Conservation (phyloP, 2,329 filamentous ascomycete species). For the Botryotinia narcissicola region DNA sequence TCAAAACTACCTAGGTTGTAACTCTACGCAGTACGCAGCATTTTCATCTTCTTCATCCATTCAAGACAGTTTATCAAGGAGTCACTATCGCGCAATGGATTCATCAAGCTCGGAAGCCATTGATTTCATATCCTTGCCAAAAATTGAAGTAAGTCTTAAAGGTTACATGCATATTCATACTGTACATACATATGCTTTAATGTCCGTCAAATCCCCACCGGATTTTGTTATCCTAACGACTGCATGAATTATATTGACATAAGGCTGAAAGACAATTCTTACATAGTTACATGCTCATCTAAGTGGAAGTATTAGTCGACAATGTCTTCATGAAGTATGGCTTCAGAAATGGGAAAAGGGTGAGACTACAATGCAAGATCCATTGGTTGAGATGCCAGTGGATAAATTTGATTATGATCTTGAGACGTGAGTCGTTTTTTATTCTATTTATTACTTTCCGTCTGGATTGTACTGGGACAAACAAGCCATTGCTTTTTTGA, state of each 20-base stretch:
- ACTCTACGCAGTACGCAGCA: not conserved
- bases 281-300: conserved; percentile 74
- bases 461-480: not conserved
- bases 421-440: conserved; percentile 53
- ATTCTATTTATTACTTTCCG: conserved; percentile 15
- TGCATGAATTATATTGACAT: conserved; percentile 22
- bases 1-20: not conserved
- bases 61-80: not conserved
- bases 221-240: not conserved
- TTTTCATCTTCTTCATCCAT: not conserved
- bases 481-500: not conserved
- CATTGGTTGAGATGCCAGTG: conserved; percentile 63
- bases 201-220: not conserved
- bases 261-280: conserved; percentile 25
- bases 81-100: not conserved
- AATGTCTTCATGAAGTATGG: conserved; percentile 75
- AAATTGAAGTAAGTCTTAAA: conserved; percentile 49
- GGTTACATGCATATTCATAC: conserved; percentile 22
- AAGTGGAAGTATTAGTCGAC: conserved; percentile 71
- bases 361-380: conserved; percentile 61
- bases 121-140: conserved; percentile 49
- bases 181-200: conserved; percentile 7
- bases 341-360: conserved; percentile 51
- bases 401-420: conserved; percentile 72
- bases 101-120: not conserved